Base-by-base conservation (phyloP, 2,329 filamentous ascomycete species). In the Blastomyces gilchristii region DNA sequence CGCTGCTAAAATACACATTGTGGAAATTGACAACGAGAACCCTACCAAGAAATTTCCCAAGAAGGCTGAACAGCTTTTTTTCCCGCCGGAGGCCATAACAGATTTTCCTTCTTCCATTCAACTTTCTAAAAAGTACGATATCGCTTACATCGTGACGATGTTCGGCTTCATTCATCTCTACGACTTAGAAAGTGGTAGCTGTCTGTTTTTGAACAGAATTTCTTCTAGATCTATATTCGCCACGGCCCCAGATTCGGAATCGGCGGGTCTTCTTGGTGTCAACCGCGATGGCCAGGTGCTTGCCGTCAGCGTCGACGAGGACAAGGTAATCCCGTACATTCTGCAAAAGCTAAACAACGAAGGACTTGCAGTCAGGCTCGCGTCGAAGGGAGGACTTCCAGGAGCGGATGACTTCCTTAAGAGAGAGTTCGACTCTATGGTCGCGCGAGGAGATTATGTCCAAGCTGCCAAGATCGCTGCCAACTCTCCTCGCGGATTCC, bases 171-270 rank as follows among this genome's bases (percentile, higher is more conserved):
- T 99, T 71, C 94, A 99, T 78, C 85, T 99, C 31, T 97, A 99
- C 79, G 95, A 99, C 73, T 85, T 99, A 63, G 95, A 99, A 81
- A 94, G 90, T 8, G 95, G 90, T 64, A 89, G 89, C 14, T 95
- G 91, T 75, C 94, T 99, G 74, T 99, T 97, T 84, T 95, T 99
- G 91, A 99, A 99, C 83, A 89, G 95, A 70, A 99, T 99, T 72
- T 99, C 94, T 43, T 96, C 91, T 81, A 94, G 99, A 75, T 99
- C 94, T 34, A 97, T 99, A 75, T 99, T 99, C 80, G 95, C 93
- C 34, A 97, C 92, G 25, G 88, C 90, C 57, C 80, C 87, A 45
- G 94, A 99, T 74, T 83, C 84, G 62, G 87, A 91, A 28, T 95
- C 91, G 22, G 85, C 88, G 56, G 95, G 95, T 70, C 88, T 99